Conservation (phyloP, 495 filamentous ascomycete genomes). For the Mycothermus thermophilus region DNA sequence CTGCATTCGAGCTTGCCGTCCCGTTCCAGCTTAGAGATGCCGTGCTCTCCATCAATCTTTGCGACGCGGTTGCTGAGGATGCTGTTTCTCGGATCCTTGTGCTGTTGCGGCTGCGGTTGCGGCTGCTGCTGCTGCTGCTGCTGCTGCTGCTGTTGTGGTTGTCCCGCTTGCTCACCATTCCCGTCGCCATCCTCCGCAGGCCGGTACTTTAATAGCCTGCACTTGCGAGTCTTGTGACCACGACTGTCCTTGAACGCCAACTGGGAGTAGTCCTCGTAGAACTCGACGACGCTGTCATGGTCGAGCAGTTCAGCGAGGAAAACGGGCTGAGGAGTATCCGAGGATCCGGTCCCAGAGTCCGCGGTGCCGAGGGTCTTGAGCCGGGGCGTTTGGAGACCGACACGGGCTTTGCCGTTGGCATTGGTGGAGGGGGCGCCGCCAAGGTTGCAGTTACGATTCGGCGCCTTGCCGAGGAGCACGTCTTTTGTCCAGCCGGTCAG, state of each 20-base stretch:
- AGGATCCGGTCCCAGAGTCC: constrained; percentile 10
- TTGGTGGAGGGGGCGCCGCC: constrained; percentile 24
- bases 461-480: constrained; percentile 72
- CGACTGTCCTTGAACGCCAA: constrained; percentile 81
- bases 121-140: no score
- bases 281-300: constrained; percentile 82
- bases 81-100: constrained; percentile 32
- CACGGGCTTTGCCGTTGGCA: constrained; percentile 19
- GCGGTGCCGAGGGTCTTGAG: constrained; percentile 27
- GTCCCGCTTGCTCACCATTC: constrained; percentile 14
- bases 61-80: constrained; percentile 39
- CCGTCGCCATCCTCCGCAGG: constrained; percentile 44
- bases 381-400: constrained; percentile 32
- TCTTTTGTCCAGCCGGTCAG: constrained; percentile 91
- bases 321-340: constrained; percentile 48
- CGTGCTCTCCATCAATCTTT: constrained; percentile 61
- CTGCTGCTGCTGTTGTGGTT: no score
- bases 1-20: constrained; percentile 90
- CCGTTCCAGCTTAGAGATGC: constrained; percentile 60
- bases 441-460: constrained; percentile 80
- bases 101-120: constrained; percentile 14
- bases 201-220: constrained; percentile 82
- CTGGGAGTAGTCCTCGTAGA: constrained; percentile 90
- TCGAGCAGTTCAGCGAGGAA: constrained; percentile 88
- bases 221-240: constrained; percentile 66